phyloP scores from a whole-genome alignment of 495 filamentous ascomycete species.

The Hyaloscypha bicolor region DNA sequence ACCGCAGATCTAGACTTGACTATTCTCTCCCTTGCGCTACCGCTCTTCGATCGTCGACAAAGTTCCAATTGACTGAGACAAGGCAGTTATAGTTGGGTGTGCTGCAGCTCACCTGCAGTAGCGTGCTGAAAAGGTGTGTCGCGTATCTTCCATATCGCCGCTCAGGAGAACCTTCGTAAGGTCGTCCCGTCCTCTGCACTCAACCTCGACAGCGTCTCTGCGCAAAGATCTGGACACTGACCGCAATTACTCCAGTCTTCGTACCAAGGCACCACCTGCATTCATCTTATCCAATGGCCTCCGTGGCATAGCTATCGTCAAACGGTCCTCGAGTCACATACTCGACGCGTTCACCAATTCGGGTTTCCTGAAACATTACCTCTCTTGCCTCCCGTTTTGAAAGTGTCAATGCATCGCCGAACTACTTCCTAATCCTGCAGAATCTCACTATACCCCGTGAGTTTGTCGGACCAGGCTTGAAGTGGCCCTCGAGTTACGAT shows the following conservation, averaged over 20 bases:
- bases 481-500: slow-evolving; percentile 17
- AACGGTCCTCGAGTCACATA: slow-evolving; percentile 23
- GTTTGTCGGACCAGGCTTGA: slow-evolving; percentile 5
- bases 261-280: slow-evolving; percentile 15
- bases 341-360: slow-evolving; percentile 15
- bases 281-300: slow-evolving; percentile 23
- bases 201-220: neutral
- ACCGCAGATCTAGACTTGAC: neutral
- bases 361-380: slow-evolving; percentile 25
- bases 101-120: slow-evolving; percentile 1
- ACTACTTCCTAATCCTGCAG: slow-evolving; percentile 18
- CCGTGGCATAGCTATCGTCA: slow-evolving; percentile 23
- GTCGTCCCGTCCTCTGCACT: neutral
- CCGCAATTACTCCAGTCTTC: neutral
- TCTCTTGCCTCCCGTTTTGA: slow-evolving; percentile 17
- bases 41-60: neutral
- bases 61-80: neutral
- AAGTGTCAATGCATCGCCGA: slow-evolving; percentile 27
- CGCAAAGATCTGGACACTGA: neutral
- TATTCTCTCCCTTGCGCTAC: neutral
- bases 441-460: slow-evolving; percentile 8
- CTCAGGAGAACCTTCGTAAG: slow-evolving; percentile 8
- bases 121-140: neutral
- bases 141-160: slow-evolving; percentile 1
- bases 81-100: neutral